phyloP scores from a whole-genome alignment of 176 grass and related monocot genomes.

The Triticum urartu region DNA sequence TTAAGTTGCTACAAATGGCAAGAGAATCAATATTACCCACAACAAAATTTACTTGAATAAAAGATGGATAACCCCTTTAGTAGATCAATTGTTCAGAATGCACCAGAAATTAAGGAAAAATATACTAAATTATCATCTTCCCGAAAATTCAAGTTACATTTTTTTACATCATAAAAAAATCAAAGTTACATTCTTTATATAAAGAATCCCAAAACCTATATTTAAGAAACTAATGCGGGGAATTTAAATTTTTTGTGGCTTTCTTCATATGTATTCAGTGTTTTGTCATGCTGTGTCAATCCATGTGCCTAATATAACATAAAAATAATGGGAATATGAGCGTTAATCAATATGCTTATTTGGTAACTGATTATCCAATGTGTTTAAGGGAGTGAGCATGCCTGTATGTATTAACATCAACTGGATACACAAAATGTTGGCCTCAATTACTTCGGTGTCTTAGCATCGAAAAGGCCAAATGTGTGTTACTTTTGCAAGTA shows the following conservation, averaged over 20 bases:
- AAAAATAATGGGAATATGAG: neutral
- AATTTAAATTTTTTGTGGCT: neutral
- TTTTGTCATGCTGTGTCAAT: neutral
- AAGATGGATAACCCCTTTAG: neutral
- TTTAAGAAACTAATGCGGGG: neutral
- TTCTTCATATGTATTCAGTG: constrained; percentile 16
- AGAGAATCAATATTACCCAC: neutral
- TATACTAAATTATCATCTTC: neutral
- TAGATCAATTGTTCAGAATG: neutral
- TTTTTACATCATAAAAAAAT: neutral
- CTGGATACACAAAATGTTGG: neutral
- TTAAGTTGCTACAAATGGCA: neutral
- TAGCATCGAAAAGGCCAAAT: neutral
- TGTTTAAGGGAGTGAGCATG: constrained; percentile 11
- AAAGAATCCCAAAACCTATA: neutral
- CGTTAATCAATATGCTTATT: neutral
- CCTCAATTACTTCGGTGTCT: neutral
- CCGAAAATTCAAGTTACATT: neutral
- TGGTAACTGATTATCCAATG: neutral
- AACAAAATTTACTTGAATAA: neutral
- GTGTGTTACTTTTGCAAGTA: neutral
- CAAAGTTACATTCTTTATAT: neutral
- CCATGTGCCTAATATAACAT: neutral
- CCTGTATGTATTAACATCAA: neutral
- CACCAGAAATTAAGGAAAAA: neutral